Evolutionary conservation across 768 basidiomycete genomes (phyloP).

Genomic region (Boletus vinaceobasis): DNA sequence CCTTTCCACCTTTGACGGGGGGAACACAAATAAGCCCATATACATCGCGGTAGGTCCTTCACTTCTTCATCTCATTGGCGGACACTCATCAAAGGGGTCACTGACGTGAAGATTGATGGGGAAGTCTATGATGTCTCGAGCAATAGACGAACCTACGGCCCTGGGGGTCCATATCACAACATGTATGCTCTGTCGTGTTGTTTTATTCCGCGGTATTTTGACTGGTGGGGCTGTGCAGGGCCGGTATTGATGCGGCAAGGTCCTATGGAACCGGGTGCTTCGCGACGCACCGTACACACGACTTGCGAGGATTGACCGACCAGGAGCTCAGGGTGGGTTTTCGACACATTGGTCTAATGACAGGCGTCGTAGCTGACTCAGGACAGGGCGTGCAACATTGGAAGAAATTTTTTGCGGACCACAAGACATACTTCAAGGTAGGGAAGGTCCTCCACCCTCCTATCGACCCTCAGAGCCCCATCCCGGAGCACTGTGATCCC

Average conservation of each 20-base stretch:
- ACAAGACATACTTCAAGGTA: conserved; percentile 74
- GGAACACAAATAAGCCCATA: conserved; percentile 58
- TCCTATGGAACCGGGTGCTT: conserved; percentile 96
- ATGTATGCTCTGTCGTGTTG: conserved; percentile 43
- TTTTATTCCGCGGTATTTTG: conserved; percentile 19
- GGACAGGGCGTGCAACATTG: conserved; percentile 74
- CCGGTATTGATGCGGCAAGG: conserved; percentile 85
- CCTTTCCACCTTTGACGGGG: conserved; percentile 70
- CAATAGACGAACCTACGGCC: conserved; percentile 74
- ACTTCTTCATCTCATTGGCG: conserved; percentile 4
- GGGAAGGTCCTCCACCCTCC: conserved; percentile 74
- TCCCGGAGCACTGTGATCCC: conserved; percentile 70
- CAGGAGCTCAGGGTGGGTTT: conserved; percentile 63
- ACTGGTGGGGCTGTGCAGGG: conserved; percentile 41
- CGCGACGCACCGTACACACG: conserved; percentile 85
- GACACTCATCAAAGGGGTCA: conserved; percentile 5
- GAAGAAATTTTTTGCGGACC: conserved; percentile 85
- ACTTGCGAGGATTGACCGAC: conserved; percentile 76
- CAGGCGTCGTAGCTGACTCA: background rate
- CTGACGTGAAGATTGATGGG: conserved; percentile 68
- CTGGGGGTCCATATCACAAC: conserved; percentile 79
- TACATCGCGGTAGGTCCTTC: conserved; percentile 72
- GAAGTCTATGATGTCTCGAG: conserved; percentile 91
- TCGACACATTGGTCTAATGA: background rate
- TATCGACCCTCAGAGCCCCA: conserved; percentile 72